A percentile compares a stretch with the other conserved stretches of the same genome.
phyloP scores from a whole-genome alignment of 1,139 yeast species.

The Lodderomyces oxycetoniae region DNA sequence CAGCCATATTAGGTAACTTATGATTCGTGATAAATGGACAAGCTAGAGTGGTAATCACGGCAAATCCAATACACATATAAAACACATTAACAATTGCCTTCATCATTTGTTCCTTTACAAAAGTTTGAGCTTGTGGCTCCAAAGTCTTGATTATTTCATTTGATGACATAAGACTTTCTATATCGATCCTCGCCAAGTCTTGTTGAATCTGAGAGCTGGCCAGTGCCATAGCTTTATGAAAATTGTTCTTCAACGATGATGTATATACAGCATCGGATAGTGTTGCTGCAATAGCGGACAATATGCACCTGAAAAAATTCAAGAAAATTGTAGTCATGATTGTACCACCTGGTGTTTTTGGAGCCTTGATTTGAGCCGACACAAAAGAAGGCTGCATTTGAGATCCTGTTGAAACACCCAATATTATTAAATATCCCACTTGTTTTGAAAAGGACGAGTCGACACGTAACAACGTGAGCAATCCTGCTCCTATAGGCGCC shows the following conservation, averaged over 20 bases:
- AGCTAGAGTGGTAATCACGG: slow-evolving; percentile 20
- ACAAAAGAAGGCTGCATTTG: slow-evolving; percentile 28
- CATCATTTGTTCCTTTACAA: slow-evolving; percentile 29
- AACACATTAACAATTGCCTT: slow-evolving; percentile 29
- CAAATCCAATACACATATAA: slow-evolving; percentile 28
- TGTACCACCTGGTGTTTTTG: slow-evolving; percentile 32
- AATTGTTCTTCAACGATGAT: slow-evolving; percentile 22
- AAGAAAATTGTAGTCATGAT: slow-evolving; percentile 34
- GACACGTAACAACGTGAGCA: slow-evolving; percentile 27
- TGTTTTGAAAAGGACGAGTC: slow-evolving; percentile 24
- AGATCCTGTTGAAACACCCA: slow-evolving; percentile 30
- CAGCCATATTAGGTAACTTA: slow-evolving; percentile 21
- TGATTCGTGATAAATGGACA: slow-evolving; percentile 26
- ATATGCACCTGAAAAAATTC: slow-evolving; percentile 29
- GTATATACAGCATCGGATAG: slow-evolving; percentile 34
- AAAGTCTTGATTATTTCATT: slow-evolving; percentile 20
- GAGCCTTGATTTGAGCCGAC: slow-evolving; percentile 32
- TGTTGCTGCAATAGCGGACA: slow-evolving; percentile 27
- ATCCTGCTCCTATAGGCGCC: slow-evolving; percentile 33
- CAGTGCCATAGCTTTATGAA: slow-evolving; percentile 15
- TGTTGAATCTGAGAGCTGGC: slow-evolving; percentile 15
- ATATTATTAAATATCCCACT: slow-evolving; percentile 33
- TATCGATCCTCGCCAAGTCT: slow-evolving; percentile 17
- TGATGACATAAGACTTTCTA: slow-evolving; percentile 16
- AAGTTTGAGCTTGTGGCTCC: slow-evolving; percentile 22